Base-by-base conservation (phyloP, 2,329 filamentous ascomycete genomes). In the Talaromyces sp. region DNA sequence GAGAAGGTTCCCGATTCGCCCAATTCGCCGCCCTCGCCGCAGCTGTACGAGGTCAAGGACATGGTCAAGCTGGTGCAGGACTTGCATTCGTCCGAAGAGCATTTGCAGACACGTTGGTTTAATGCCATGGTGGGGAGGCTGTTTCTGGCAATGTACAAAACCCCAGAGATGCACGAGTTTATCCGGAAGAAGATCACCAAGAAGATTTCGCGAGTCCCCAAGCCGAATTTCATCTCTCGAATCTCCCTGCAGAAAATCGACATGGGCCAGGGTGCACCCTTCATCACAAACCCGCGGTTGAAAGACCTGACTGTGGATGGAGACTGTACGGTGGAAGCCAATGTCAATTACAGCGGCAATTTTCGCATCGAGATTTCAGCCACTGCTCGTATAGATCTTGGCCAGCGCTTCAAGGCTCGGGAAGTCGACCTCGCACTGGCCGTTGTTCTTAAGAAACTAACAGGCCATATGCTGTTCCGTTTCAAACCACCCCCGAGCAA, bases 401-500 rank as follows among this genome's bases (percentile, higher is more conserved):
- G 95, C 1, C 80, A 88, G 50, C 86, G 93, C 2, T 96, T 98
- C 80, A 97, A 96, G 71, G 85, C 90, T 5, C 83, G 93, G 65
- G 92, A 97, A 73, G 92, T 98, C 55, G 92, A 93, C 64, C 81
- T 99, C 56, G 83, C 97, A 10, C 82, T 99, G 38, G 91, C 95
- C 3, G 90, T 92, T 3, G 89, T 95, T 0, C 74, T 97, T 60
- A 93, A 90, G 71, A 90, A 88, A 67, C 79, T 98, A 1, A 90
- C 96, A 68, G 95, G 95, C 0, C 93, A 96, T 68, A 77, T 90
- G 52, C 78, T 96, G 31, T 82, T 97, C 69, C 89, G 91, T 69
- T 87, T 98, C 74, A 99, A 99, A 74, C 91, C 95, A 7, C 91
- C 93, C 17, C 95, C 95, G 0, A 97, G 92, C 74, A 99, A 99